phyloP scores from a whole-genome alignment of 148 eudicot genomes.

The Fagopyrum esculentum region DNA sequence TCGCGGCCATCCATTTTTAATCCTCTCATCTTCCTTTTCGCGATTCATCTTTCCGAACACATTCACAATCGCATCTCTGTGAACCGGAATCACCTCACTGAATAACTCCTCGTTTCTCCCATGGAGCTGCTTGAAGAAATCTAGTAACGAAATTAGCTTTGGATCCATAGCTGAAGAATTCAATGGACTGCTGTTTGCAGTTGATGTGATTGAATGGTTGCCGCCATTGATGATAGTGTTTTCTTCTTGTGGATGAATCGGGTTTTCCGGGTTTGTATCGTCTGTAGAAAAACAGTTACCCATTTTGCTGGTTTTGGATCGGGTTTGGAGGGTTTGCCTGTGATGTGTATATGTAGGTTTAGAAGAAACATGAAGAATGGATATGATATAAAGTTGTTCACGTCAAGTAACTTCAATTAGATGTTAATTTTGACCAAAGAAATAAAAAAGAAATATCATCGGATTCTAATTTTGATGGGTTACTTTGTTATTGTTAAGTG shows the following conservation, averaged over 20 bases:
- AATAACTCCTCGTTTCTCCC: neutral
- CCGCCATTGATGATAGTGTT: neutral
- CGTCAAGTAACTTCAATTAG: neutral
- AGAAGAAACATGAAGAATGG: neutral
- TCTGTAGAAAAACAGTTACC: slow-evolving; percentile 1
- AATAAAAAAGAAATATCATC: no score
- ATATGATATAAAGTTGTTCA: neutral
- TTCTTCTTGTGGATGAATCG: neutral
- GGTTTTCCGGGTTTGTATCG: neutral
- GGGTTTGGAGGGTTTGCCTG: neutral
- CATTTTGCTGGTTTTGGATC: neutral
- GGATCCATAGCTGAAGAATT: neutral
- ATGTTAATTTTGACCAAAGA: neutral
- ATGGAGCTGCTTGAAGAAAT: neutral
- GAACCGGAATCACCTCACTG: neutral
- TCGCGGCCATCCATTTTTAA: neutral
- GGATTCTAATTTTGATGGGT: no score
- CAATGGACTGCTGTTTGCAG: neutral
- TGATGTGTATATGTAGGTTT: neutral
- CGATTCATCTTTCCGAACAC: neutral
- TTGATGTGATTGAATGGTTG: neutral
- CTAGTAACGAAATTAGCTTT: neutral
- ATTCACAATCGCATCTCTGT: neutral
- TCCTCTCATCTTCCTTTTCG: neutral
- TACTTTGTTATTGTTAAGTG: no score